Evolutionary conservation across 2,329 filamentous ascomycete species (phyloP), one percentile per base, ranked within the genome.

Genomic region (Penicillium brasilianum): DNA sequence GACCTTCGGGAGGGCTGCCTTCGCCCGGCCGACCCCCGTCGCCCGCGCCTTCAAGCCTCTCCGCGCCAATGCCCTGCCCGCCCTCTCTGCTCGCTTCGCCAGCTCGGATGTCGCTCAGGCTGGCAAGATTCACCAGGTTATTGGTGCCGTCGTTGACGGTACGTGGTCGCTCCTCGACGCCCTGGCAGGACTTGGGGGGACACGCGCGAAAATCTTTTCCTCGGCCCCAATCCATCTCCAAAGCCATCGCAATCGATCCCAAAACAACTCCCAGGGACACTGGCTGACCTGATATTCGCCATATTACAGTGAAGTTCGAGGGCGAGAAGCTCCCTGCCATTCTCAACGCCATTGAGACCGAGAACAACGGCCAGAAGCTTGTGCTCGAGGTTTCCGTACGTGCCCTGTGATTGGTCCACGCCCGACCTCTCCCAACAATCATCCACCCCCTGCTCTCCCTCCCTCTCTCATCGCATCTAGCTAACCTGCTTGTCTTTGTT

Each of bases 81-180:
- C 85, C 68, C 77, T 89, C 66, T 77, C 82, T 71, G 82, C 87
- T 72, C 83, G 88, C 72, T 87, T 85, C 77, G 87, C 88, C 73
- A 86, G 82, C 76, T 84, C 85, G 69, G 84, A 86, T 69, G 75
- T 83, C 60, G 73, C 76, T 59, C 80, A 81, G 71, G 79, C 84
- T 79, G 89, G 89, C 77, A 89, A 86, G 82, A 84, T 88, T 77
- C 83, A 87, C 79, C 84, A 93, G 85, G 93, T 97, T 82, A 97
- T 97, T 84, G 93, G 95, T 91, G 94, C 95, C 85, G 93, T 98
- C 80, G 95, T 98, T 76, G 95, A 98, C 85, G 93, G 92, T 96
- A 86, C 85, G 91, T 78, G 60, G 60, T 55, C 69, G 55, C 32
- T 59, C 62, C 60, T 62, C 57, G 51, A 61, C 63, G 70, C 67